Conservation (phyloP, 73 alveolate genomes). For the Paramecium sonneborni region DNA sequence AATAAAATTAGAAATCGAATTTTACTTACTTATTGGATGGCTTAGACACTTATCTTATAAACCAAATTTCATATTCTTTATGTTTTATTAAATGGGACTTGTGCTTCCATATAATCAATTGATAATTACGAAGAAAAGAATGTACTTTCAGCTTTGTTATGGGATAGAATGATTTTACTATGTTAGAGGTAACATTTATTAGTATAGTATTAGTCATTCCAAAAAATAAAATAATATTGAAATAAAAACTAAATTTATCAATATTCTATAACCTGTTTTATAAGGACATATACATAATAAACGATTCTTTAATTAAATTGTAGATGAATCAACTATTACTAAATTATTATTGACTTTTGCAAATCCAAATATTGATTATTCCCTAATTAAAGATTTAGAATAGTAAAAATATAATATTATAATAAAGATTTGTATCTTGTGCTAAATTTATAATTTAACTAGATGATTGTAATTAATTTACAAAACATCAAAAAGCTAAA, state of each 20-base stretch:
- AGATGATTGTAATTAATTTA: constrained; percentile 40
- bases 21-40: constrained; percentile 24
- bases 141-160: constrained; percentile 10
- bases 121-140: constrained; percentile 46
- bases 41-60: not conserved
- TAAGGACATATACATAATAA: not conserved
- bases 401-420: not conserved
- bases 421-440: not conserved
- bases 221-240: not conserved
- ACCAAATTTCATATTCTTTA: constrained; percentile 27
- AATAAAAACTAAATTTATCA: constrained; percentile 19
- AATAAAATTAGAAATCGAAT: not conserved
- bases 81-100: constrained; percentile 36
- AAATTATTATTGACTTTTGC: constrained; percentile 15
- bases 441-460: not conserved
- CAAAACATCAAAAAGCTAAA: constrained; percentile 11
- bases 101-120: constrained; percentile 10
- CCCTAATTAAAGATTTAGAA: constrained; percentile 28
- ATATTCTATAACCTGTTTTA: not conserved
- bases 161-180: constrained; percentile 40
- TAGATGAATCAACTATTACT: not conserved
- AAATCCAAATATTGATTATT: constrained; percentile 40
- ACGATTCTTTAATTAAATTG: not conserved
- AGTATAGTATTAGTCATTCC: not conserved
- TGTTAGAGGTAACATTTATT: not conserved